Evolutionary conservation across 73 alveolate species (phyloP).

Genomic region (Symbiodinium pilosum): DNA sequence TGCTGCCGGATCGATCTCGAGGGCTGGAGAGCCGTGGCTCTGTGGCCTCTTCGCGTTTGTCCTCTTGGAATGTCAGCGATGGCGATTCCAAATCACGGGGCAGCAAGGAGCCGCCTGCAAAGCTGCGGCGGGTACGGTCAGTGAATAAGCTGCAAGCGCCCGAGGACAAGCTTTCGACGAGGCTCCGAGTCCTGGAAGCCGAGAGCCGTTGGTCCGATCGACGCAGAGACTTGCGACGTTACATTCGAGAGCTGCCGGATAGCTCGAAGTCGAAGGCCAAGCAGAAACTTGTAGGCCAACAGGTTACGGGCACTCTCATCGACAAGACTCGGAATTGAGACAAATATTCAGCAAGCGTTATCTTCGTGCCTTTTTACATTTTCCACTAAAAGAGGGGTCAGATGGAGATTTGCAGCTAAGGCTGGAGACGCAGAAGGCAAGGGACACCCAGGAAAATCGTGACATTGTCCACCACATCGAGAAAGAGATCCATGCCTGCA

Average conservation of each 20-base stretch:
- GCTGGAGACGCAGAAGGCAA: constrained; percentile 71
- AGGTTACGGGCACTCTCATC: constrained; percentile 52
- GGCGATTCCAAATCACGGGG: background rate
- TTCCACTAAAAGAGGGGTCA: background rate
- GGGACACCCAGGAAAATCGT: constrained; percentile 32
- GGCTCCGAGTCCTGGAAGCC: background rate
- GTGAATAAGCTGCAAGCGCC: no score
- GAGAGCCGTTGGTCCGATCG: background rate
- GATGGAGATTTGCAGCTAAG: background rate
- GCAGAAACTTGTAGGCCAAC: constrained; percentile 48
- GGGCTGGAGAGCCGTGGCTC: background rate
- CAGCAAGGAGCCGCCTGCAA: background rate
- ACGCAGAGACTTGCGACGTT: background rate
- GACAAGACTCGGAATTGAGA: constrained; percentile 23
- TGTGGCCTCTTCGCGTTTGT: background rate
- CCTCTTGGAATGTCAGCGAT: background rate
- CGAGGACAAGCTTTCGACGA: background rate
- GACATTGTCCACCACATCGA: constrained; percentile 65
- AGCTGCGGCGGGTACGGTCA: background rate
- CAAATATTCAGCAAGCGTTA: background rate
- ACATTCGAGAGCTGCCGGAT: constrained; percentile 72
- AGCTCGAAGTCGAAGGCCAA: constrained; percentile 76
- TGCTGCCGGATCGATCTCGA: background rate
- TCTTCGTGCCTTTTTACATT: background rate
- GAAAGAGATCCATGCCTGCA: constrained; percentile 48